Percentiles rank a stretch among this genome's conserved stretches.
Conservation (phyloP, 1,284 basidiomycete genomes). For the Pisolithus thermaeus region DNA sequence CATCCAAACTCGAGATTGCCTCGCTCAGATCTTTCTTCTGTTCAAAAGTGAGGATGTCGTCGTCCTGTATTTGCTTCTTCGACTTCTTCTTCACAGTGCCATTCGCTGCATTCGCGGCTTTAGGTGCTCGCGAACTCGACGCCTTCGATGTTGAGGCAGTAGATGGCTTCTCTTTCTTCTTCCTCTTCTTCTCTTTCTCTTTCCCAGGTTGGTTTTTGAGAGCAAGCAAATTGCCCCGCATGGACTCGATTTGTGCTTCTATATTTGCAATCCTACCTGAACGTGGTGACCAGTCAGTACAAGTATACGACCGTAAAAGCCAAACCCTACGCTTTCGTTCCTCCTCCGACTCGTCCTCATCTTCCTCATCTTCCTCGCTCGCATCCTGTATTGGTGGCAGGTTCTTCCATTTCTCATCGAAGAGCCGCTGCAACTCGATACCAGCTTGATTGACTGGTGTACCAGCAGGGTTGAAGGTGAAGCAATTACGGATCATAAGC, state of each 20-base stretch:
- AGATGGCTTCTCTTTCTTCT: constrained; percentile 49
- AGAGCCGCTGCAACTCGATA: constrained; percentile 74
- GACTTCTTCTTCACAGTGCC: constrained; percentile 47
- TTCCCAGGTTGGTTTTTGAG: constrained; percentile 50
- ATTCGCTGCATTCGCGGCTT: constrained; percentile 27
- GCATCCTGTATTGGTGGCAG: constrained; percentile 64
- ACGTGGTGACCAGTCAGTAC: constrained; percentile 13
- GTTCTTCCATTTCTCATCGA: constrained; percentile 86
- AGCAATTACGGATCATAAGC: constrained; percentile 92
- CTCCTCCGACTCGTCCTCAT: constrained; percentile 43
- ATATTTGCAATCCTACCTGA: constrained; percentile 64
- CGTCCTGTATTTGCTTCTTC: constrained; percentile 54
- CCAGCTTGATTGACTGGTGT: constrained; percentile 85
- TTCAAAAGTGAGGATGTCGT: constrained; percentile 76
- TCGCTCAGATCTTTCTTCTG: constrained; percentile 97
- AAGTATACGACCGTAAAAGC: constrained; percentile 1
- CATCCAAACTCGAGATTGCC: constrained; percentile 80
- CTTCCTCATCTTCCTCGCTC: constrained; percentile 45
- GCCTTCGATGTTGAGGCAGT: constrained; percentile 61
- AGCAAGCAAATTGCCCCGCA: constrained; percentile 58
- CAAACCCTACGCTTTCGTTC: constrained; percentile 50
- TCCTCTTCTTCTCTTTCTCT: constrained; percentile 58
- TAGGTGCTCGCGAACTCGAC: constrained; percentile 39
- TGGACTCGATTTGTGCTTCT: constrained; percentile 69
- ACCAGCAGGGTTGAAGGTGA: constrained; percentile 85